Base-by-base conservation (phyloP, 768 basidiomycete species). In the Phlebiopsis flavidoalba region DNA sequence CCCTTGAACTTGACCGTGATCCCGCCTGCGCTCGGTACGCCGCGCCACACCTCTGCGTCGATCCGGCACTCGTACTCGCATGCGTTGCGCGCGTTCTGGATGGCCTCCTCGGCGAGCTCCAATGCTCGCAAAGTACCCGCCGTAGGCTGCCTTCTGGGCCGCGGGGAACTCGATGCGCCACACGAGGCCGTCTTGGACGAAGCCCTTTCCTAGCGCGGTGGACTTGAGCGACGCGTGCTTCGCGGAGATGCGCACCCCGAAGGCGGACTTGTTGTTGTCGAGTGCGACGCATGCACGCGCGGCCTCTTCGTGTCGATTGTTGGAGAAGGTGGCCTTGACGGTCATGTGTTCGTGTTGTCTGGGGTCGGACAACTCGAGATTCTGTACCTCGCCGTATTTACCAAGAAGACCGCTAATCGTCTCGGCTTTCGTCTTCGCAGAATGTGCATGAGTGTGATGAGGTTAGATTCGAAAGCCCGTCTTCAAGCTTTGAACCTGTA, bases 391-490 rank as follows among this genome's bases (percentile, higher is more conserved):
- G 0, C 86, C 86, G 63, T 82, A 87, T 0, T 71, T 71, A 0
- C 65, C 51, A 17, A 88, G 72, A 0, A 84, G 55, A 1, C 65
- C 45, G 3, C 62, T 62, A 8, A 92, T 60, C 0, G 73, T 71
- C 0, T 61, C 65, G 0, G 72, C 63, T 1, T 73, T 70, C 14
- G 79, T 73, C 0, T 62, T 61, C 0, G 62, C 43, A 0, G 80
- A 3, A 92, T 66, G 22, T 85, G 81, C 5, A 75, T 74, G 1
- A 93, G 63, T 40, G 78, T 73, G 8, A 91, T 67, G 75, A 83
- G 84, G 6, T 79, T 80, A 0, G 86, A 85, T 65, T 93, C 90
- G 46, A 91, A 87, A 31, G 1, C 85, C 85, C 1, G 89, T 91
- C 7, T 71, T 70, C 6, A 91, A 68, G 0, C 82, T 77, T 24